Evolutionary conservation across 371 early-diverging fungal genomes (phyloP), one percentile per base, ranked within the genome.

Genomic region (Funneliformis caledonium): DNA sequence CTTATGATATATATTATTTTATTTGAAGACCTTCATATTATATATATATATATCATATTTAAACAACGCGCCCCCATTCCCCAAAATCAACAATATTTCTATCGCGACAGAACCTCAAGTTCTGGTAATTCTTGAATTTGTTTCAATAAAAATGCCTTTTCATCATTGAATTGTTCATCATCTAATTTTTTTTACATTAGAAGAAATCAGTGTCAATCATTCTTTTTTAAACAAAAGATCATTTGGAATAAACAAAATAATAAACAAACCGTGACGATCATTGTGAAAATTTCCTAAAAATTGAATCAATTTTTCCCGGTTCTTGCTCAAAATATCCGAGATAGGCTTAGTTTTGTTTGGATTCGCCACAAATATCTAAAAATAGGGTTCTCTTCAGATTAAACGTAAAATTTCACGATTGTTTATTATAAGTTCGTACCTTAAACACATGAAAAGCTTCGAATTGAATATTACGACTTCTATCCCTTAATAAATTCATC

Each of bases 371-470:
- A 99, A 99, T 52, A 98, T 95, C 96, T 96, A 81, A 52, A 26
- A 42, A 56, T 26, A 26, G 26, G 19, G 4, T n/a, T 56, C 56
- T 56, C 7, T 22, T 37, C 37, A 37, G 19, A 82, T 10, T 4
- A 14, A 83, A n/a, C 81, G 2, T 72, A 14, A n/a, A 76, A 31
- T n/a, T 81, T 19, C 43, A 33, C 65, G 78, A 5, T 11, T 9
- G 8, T 7, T 19, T 31, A 37, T 42, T n/a, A 47, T 4, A 16
- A 69, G 56, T 33, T 43, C 31, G 11, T 69, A 91, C 95, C 91
- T 99, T 99, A 89, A 98, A 99, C 42, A 98, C 97, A 87, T 99
- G 99, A 89, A 99, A 99, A 0, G 99, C 98, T 88, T 99, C 99
- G 84, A 97, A 98, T 86, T 98, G 99, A 82, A 99, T 99, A 85